phyloP scores from a whole-genome alignment of 495 filamentous ascomycete genomes.

The Neurospora sp. region DNA sequence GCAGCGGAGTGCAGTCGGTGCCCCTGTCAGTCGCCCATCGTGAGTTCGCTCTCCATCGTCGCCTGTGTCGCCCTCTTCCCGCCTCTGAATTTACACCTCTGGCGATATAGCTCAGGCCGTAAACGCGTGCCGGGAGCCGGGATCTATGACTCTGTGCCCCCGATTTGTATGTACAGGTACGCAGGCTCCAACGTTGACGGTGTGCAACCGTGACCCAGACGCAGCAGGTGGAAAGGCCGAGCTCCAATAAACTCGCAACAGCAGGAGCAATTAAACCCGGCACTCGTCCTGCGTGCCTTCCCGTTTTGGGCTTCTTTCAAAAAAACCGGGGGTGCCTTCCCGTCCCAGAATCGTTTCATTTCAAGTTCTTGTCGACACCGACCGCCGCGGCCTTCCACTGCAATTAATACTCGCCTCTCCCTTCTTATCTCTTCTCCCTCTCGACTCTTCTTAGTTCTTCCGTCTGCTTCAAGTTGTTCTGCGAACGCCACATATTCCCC shows the following conservation, averaged over 20 bases:
- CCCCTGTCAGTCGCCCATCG: slow-evolving; percentile 1
- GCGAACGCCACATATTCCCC: background rate
- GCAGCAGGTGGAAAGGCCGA: slow-evolving; percentile 2
- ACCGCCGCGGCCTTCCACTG: background rate
- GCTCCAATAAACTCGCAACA: slow-evolving; percentile 9
- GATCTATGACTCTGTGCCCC: background rate
- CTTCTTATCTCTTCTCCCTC: slow-evolving; percentile 4
- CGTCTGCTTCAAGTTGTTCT: background rate
- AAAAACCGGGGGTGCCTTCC: background rate
- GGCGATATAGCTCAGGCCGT: background rate
- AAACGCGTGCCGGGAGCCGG: background rate
- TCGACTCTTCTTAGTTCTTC: background rate
- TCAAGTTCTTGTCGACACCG: background rate
- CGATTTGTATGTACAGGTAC: background rate
- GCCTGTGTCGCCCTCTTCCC: slow-evolving; percentile 6
- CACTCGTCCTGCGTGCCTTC: slow-evolving; percentile 16
- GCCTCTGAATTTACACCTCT: slow-evolving; percentile 10
- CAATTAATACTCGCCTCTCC: background rate
- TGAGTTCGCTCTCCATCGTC: slow-evolving; percentile 6
- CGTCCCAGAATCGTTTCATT: slow-evolving; percentile 1
- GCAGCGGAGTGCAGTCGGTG: background rate
- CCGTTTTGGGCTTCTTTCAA: slow-evolving; percentile 4
- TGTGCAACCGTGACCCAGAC: background rate
- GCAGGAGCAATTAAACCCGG: slow-evolving; percentile 15
- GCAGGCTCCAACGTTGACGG: slow-evolving; percentile 6